Evolutionary conservation across 106 monocot genomes (phyloP), one percentile per base, ranked within the genome.

Genomic region (Platanthera guangdongensis): DNA sequence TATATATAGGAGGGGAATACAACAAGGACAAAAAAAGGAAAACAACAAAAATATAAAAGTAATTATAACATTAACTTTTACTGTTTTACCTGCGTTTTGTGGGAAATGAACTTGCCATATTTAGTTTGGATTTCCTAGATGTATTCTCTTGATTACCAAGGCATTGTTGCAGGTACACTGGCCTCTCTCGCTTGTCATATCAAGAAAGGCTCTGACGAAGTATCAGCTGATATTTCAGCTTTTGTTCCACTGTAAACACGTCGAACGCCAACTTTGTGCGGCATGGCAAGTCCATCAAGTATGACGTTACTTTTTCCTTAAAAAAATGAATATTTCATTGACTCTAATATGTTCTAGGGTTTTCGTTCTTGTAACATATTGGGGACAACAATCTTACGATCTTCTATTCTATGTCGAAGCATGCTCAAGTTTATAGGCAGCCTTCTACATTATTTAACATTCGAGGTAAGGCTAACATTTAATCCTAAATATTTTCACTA

Each of bases 221-320:
- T 99, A 99, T 81, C 99, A 99, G 76, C 69, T 99, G 77, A 87
- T 99, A 68, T 99, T 94, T 77, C 99, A 90, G 73, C 86, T 99
- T 68, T 75, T 99, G 21, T 99, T 99, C 85, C 94, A 94, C 62
- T 94, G 92, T 76, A 99, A 90, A 81, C 94, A 99, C 75, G 94
- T 94, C 30, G 88, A 80, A 52, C 94, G 94, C 50, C 94, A 99
- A 59, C 92, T 99, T 63, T 99, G 94, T 78, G 70, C 83, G 81
- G 99, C 99, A 50, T 99, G 99, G 99, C 99, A 99, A 90, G 75
- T 87, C 57, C 99, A 99, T 85, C 94, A 99, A 87, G 99, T 94
- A 88, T 75, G 85, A 63, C 13, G 32, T 59, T 2, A 19, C 22
- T 78, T 74, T 51, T 70, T 48, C n/a, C 47, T 84, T 73, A 39